phyloP scores from a whole-genome alignment of 208 protist genomes.

The Trypanosoma rangeli region DNA sequence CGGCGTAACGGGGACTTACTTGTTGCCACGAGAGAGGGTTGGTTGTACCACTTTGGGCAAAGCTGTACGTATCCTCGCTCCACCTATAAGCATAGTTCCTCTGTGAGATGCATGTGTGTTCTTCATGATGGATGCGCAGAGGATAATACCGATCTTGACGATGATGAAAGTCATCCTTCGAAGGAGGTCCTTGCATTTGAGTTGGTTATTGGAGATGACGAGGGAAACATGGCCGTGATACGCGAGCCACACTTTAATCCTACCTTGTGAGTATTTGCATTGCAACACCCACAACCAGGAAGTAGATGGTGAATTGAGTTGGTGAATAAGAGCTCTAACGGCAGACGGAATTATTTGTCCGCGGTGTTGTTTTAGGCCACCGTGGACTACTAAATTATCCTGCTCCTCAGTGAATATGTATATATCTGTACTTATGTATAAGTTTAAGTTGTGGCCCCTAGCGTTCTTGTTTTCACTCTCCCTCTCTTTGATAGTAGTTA shows the following conservation, averaged over 20 bases:
- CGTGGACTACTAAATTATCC: neutral
- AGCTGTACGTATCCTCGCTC: constrained; percentile 8
- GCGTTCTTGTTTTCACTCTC: neutral
- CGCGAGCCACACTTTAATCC: constrained; percentile 14
- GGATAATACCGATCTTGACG: neutral
- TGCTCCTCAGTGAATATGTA: neutral
- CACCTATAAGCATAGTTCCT: constrained; percentile 19
- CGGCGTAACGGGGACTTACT: constrained; percentile 22
- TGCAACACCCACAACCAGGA: neutral
- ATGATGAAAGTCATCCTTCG: neutral
- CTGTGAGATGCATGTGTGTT: constrained; percentile 23
- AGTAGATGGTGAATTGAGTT: neutral
- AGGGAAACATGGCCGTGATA: constrained; percentile 24
- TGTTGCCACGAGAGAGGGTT: constrained; percentile 25
- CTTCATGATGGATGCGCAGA: constrained; percentile 14
- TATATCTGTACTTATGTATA: neutral
- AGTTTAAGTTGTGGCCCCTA: neutral
- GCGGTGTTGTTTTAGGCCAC: neutral
- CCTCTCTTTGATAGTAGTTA: neutral
- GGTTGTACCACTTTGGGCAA: constrained; percentile 31
- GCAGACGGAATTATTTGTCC: too few species aligned
- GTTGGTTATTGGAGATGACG: constrained; percentile 19
- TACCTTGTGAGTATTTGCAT: neutral
- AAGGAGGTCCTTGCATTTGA: constrained; percentile 6
- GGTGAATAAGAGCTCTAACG: too few species aligned